Base-by-base conservation (phyloP, 176 grass and related monocot genomes). In the Musa acuminata region DNA sequence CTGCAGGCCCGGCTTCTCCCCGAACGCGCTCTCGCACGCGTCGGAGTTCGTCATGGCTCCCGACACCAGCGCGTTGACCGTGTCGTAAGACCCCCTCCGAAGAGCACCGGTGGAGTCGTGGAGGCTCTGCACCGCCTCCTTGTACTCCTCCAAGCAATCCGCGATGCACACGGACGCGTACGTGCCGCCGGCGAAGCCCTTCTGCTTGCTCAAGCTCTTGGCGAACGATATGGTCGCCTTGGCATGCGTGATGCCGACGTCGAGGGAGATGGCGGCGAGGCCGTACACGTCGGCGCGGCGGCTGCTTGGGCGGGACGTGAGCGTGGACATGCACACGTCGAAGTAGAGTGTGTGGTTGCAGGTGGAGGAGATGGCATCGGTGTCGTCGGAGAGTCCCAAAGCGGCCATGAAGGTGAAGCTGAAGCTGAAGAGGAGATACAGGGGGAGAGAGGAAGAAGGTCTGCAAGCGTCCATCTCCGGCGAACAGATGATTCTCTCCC, bases 331-430 rank as follows among this genome's bases (percentile, higher is more conserved):
- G 75, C 82, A 84, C 0, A 74, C 78, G 62, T 59, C 60, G 54
- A 71, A 62, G 77, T 84, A 84, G 21, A 19, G 29, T 2, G 82
- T 84, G 71, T 54, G 16, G 25, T 71, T 75, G 59, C 82, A 84
- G 8, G 73, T 1, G 0, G 21, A 19, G 8, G 67, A 51, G 23
- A 84, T 70, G 10, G 62, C 22, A 6, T 73, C 82, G 49, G 71
- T 35, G 70, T 13, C 17, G 43, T 21, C 7, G 27, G 26, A 27
- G 26, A 27, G 26, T 27, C 26, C 26, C 26, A 27, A 27, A 27
- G 26, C 26, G 26, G 26, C 26, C 26, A 27, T 27, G 26, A 27
- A 27, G 26, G 26, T 27, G 26, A 27, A 27, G 26, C 26, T n/a
- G n/a, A n/a, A n/a, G 26, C 26, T 27, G 26, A 27, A 27, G 26